These are phyloP conservation scores for Batrachochytrium dendrobatidis DNA, from an alignment of 371 early-diverging fungal species.

Conservation along the genomic window DNA sequence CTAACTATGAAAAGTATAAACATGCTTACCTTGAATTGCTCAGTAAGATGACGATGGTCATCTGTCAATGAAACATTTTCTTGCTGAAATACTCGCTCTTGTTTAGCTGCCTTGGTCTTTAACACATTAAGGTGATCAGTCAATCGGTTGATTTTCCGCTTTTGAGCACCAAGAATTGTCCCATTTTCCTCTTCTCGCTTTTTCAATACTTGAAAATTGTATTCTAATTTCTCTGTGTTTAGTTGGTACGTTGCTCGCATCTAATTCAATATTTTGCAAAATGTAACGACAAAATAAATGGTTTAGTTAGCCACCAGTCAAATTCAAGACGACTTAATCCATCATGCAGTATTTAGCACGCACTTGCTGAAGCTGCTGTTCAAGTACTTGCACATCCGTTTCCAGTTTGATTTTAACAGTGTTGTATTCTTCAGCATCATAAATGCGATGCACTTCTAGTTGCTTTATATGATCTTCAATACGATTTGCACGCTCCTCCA, in stretches of 20 bases:
- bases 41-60: conserved; percentile 43
- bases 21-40: conserved; percentile 38
- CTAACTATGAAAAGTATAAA: neutral
- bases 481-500: conserved; percentile 39
- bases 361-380: conserved; percentile 53
- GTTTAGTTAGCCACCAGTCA: no score
- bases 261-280: conserved; percentile 15
- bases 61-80: conserved; percentile 41
- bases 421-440: conserved; percentile 52
- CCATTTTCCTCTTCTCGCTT: conserved; percentile 54
- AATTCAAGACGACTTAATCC: no score
- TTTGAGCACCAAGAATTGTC: conserved; percentile 42
- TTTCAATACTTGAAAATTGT: conserved; percentile 51
- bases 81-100: conserved; percentile 36
- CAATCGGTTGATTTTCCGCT: conserved; percentile 44
- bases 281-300: no score
- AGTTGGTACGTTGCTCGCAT: conserved; percentile 52
- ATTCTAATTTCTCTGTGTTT: conserved; percentile 54
- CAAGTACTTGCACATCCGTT: conserved; percentile 50
- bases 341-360: neutral
- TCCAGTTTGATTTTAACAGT: conserved; percentile 50
- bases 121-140: conserved; percentile 46
- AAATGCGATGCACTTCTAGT: conserved; percentile 36
- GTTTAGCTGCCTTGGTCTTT: conserved; percentile 38
- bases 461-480: conserved; percentile 42